Conservation (phyloP, 164 flowering plant genomes). For the Tetracentron sinense region DNA sequence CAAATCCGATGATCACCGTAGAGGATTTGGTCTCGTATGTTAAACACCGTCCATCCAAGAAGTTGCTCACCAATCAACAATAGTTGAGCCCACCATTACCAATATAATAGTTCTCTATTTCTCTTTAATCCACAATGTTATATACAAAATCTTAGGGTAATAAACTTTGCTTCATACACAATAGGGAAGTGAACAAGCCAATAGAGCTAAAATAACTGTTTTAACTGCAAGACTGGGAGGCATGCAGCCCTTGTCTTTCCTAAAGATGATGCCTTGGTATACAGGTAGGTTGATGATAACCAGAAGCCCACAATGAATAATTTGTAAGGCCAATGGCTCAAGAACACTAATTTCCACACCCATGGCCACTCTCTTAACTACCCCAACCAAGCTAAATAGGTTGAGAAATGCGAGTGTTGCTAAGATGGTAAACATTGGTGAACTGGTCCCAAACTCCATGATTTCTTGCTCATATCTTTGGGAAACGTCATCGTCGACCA, state of each 20-base stretch:
- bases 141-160: no score
- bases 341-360: not conserved
- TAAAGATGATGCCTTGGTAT: conserved; percentile 40
- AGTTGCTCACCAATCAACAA: no score
- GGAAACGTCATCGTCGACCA: conserved; percentile 34
- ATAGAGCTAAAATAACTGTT: conserved; percentile 29
- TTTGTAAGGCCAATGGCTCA: conserved; percentile 21
- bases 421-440: conserved; percentile 41
- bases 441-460: conserved; percentile 54
- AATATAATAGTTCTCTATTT: no score
- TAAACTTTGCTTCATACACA: no score
- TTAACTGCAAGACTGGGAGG: conserved; percentile 36
- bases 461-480: conserved; percentile 42
- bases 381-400: conserved; percentile 30
- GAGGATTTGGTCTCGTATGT: no score
- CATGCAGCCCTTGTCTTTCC: conserved; percentile 53
- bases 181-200: conserved; percentile 18
- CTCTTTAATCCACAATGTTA: no score
- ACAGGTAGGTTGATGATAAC: conserved; percentile 46
- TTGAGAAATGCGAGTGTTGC: conserved; percentile 48
- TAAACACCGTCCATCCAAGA: no score
- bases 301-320: conserved; percentile 32
- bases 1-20: no score
- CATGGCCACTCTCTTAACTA: conserved; percentile 17
- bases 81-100: no score